These are phyloP conservation scores for Gelatoporia subvermispora DNA, from an alignment of 768 basidiomycete genomes.

Conservation along the genomic window DNA sequence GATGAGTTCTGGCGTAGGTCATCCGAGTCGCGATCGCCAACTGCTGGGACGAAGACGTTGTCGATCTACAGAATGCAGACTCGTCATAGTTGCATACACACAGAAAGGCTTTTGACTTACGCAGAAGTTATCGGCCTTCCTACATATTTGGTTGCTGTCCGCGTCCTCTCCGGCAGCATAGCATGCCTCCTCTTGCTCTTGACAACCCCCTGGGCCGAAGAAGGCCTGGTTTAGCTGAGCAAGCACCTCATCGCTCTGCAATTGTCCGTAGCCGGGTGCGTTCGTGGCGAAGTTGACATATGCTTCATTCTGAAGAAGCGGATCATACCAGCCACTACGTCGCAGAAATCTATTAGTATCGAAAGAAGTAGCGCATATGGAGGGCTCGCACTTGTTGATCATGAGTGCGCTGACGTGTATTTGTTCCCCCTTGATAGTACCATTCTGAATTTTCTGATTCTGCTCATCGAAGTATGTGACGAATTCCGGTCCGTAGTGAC, in stretches of 20 bases:
- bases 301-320: constrained; percentile 56
- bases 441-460: constrained; percentile 44
- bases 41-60: constrained; percentile 45
- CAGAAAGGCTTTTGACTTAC: constrained; percentile 31
- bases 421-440: constrained; percentile 41
- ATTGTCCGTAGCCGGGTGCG: constrained; percentile 64
- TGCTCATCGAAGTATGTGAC: constrained; percentile 63
- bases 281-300: constrained; percentile 55
- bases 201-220: constrained; percentile 46
- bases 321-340: constrained; percentile 60
- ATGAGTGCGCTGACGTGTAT: constrained; percentile 55
- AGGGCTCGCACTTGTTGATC: constrained; percentile 33
- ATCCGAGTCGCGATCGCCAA: constrained; percentile 48
- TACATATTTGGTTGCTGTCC: constrained; percentile 46
- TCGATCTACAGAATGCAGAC: constrained; percentile 28
- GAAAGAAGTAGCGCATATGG: background rate
- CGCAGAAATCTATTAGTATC: background rate
- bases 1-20: constrained; percentile 56
- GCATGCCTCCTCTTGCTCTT: constrained; percentile 51
- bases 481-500: constrained; percentile 62
- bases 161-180: constrained; percentile 46
- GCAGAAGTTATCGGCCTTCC: constrained; percentile 48
- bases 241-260: constrained; percentile 44
- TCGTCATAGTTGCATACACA: background rate
- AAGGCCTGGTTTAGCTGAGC: constrained; percentile 43